These are phyloP conservation scores for Rhododendron williamsianum DNA, from an alignment of 148 eudicot species.

Conservation along the genomic window DNA sequence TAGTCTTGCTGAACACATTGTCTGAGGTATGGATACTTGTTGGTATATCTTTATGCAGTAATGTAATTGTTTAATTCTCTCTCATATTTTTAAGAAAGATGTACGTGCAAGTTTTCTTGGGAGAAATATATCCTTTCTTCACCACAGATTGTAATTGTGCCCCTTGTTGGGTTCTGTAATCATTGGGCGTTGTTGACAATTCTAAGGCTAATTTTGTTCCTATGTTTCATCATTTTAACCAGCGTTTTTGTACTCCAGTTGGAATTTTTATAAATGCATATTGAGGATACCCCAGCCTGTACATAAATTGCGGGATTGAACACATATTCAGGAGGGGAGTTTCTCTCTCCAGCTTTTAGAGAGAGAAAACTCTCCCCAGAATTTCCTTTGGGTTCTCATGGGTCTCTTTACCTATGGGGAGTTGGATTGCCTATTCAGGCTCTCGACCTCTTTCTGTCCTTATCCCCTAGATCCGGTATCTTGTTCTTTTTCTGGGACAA, in stretches of 20 bases:
- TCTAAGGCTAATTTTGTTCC: neutral
- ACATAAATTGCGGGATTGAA: neutral
- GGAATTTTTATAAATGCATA: neutral
- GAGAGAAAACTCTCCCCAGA: neutral
- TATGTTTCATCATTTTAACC: neutral
- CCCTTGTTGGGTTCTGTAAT: neutral
- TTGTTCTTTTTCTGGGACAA: neutral
- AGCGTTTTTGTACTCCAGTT: neutral
- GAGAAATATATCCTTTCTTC: neutral
- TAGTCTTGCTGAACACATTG: constrained; percentile 64
- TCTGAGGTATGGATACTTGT: constrained; percentile 21
- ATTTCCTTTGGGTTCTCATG: neutral
- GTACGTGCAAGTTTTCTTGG: neutral
- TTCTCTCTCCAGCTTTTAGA: neutral
- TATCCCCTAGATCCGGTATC: no score
- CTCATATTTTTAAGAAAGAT: neutral
- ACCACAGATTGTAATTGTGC: neutral
- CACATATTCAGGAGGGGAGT: neutral
- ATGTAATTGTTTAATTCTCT: neutral
- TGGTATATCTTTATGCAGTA: neutral
- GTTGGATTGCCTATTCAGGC: neutral
- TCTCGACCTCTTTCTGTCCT: no score
- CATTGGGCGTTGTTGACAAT: neutral
- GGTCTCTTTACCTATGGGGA: neutral
- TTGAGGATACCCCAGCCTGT: neutral